These are phyloP conservation scores for Monosporascus sp. DNA, from an alignment of 2,329 filamentous ascomycete genomes.

Conservation along the genomic window DNA sequence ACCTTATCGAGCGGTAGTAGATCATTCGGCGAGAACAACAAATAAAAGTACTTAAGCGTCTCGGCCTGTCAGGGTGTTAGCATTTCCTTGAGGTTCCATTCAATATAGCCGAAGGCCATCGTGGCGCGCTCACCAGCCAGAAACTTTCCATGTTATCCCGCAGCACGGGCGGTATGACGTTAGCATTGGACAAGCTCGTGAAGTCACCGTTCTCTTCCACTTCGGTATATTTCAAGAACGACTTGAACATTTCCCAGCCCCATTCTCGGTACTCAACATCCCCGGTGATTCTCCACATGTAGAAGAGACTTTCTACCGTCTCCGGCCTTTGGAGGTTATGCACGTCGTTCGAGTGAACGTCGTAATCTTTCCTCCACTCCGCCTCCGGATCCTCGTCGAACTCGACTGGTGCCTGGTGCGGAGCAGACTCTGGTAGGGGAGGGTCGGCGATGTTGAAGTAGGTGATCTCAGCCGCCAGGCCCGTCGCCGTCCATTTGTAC, in stretches of 20 bases:
- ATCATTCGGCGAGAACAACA: conserved; percentile 82
- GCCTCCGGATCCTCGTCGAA: conserved; percentile 51
- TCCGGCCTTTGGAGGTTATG: conserved; percentile 96
- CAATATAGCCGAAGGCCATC: neutral
- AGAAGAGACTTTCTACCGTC: conserved; percentile 93
- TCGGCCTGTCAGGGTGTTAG: conserved; percentile 62
- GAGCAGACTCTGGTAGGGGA: conserved; percentile 56
- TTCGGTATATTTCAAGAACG: conserved; percentile 80
- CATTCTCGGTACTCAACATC: conserved; percentile 86
- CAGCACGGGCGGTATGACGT: conserved; percentile 60
- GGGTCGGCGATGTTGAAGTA: conserved; percentile 76
- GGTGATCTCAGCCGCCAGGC: conserved; percentile 90
- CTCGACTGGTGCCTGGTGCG: conserved; percentile 44
- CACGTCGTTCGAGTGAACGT: conserved; percentile 73
- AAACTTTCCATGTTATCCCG: conserved; percentile 98
- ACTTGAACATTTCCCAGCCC: conserved; percentile 98
- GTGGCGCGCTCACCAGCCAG: conserved; percentile 70
- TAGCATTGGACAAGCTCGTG: conserved; percentile 73
- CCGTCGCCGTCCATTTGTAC: conserved; percentile 86
- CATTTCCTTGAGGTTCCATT: neutral
- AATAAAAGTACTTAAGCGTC: conserved; percentile 95
- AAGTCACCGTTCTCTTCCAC: conserved; percentile 77
- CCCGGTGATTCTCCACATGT: conserved; percentile 98
- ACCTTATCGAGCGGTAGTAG: conserved; percentile 79
- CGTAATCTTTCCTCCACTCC: conserved; percentile 71